These are phyloP conservation scores for Phialemonium atrogriseum DNA, from an alignment of 2,329 filamentous ascomycete genomes.

Conservation along the genomic window DNA sequence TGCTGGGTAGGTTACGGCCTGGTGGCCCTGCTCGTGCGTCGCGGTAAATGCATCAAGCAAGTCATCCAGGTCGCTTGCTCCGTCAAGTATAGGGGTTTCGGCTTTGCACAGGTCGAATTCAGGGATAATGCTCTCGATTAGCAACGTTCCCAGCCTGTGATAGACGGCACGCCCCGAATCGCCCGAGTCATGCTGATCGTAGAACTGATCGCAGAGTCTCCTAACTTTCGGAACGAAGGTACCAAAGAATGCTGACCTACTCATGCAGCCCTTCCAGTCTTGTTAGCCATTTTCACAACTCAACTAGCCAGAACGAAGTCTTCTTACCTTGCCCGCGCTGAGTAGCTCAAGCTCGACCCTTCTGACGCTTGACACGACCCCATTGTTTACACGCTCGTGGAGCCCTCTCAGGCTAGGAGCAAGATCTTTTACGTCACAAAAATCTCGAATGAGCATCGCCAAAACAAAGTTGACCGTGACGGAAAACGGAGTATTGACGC, in stretches of 20 bases:
- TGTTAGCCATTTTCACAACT: constrained; percentile 1
- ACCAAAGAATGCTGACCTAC: constrained; percentile 28
- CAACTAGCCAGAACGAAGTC: not conserved
- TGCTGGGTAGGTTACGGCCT: not conserved
- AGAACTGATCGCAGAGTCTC: constrained; percentile 34
- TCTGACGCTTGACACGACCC: constrained; percentile 31
- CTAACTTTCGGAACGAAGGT: constrained; percentile 32
- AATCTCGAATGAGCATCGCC: constrained; percentile 24
- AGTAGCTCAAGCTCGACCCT: constrained; percentile 43
- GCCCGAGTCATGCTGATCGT: constrained; percentile 22
- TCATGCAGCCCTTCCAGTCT: constrained; percentile 26
- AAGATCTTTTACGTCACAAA: constrained; percentile 22
- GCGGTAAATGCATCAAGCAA: constrained; percentile 10
- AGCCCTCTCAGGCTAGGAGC: constrained; percentile 25
- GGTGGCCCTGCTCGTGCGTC: too few relatives aligned
- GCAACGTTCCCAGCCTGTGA: constrained; percentile 28
- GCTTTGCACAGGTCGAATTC: constrained; percentile 10
- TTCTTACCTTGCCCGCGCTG: constrained; percentile 39
- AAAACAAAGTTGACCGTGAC: constrained; percentile 28
- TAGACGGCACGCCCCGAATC: constrained; percentile 29
- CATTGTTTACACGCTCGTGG: constrained; percentile 24
- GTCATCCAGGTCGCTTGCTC: constrained; percentile 10
- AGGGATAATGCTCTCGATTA: constrained; percentile 32
- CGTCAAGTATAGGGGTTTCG: constrained; percentile 5
- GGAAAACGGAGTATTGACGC: constrained; percentile 22